Evolutionary conservation across 306 rosid species (phyloP).

Genomic region (Benincasa hispida): DNA sequence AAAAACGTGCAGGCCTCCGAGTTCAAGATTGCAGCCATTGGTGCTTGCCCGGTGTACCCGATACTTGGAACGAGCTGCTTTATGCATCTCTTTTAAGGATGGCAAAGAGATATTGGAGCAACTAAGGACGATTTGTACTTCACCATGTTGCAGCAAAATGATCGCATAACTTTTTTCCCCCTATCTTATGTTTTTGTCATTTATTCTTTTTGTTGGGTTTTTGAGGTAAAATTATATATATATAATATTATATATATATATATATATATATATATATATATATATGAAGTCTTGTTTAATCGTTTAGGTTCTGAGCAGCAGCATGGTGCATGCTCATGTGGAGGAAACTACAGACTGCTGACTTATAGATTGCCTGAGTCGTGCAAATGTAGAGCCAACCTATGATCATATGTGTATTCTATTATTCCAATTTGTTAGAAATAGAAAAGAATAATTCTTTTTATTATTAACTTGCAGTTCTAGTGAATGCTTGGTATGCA

Average conservation of each 20-base stretch:
- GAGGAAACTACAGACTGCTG: neutral
- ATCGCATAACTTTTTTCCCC: neutral
- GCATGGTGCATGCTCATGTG: neutral
- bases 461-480: neutral
- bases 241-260: too few relatives aligned
- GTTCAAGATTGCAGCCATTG: slow-evolving; percentile 62
- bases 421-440: neutral
- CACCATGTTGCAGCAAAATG: neutral
- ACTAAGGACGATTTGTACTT: slow-evolving; percentile 1
- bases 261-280: neutral
- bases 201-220: neutral
- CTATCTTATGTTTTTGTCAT: neutral
- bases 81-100: slow-evolving; percentile 29
- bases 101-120: slow-evolving; percentile 14
- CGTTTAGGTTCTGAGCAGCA: neutral
- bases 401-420: neutral
- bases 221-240: neutral
- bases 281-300: neutral
- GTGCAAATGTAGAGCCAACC: neutral
- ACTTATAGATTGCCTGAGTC: neutral
- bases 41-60: slow-evolving; percentile 64
- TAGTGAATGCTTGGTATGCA: neutral
- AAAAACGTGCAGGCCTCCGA: slow-evolving; percentile 18
- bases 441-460: neutral
- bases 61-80: slow-evolving; percentile 49